Evolutionary conservation across 768 basidiomycete species (phyloP).

Genomic region (Panaeolus cyanescens): DNA sequence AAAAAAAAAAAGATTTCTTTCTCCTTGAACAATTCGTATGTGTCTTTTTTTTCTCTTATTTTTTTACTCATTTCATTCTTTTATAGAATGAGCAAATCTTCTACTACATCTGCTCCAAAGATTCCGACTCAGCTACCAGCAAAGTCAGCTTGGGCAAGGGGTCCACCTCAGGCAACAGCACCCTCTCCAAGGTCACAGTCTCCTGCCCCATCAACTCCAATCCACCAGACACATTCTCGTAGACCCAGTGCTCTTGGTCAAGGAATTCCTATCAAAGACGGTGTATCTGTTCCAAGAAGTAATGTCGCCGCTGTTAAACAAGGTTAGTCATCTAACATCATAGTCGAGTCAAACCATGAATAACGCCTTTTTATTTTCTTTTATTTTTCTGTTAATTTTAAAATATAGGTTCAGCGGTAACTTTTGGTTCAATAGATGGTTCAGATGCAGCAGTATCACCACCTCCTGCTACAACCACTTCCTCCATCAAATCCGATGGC

Average conservation of each 20-base stretch:
- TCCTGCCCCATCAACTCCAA: conserved; percentile 60
- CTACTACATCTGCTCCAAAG: conserved; percentile 72
- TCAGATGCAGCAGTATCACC: conserved; percentile 76
- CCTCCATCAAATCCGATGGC: conserved; percentile 67
- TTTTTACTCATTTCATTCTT: conserved; percentile 14
- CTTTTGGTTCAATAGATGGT: conserved; percentile 92
- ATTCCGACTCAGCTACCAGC: conserved; percentile 71
- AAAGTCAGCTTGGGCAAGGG: conserved; percentile 91
- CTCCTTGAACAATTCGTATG: conserved; percentile 46
- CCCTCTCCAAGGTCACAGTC: conserved; percentile 79
- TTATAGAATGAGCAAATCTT: conserved; percentile 91
- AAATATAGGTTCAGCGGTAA: conserved; percentile 62
- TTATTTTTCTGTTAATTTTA: not conserved
- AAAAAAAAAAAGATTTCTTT: conserved; percentile 46
- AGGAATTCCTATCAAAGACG: conserved; percentile 77
- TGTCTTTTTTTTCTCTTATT: conserved; percentile 17
- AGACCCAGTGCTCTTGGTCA: conserved; percentile 75
- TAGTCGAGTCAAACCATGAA: conserved; percentile 11
- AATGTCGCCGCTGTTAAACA: conserved; percentile 69
- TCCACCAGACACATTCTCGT: conserved; percentile 66
- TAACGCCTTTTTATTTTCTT: not conserved
- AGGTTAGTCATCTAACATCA: conserved; percentile 43
- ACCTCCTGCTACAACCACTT: conserved; percentile 71
- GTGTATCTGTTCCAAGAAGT: conserved; percentile 70
- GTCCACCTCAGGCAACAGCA: conserved; percentile 69